Conservation (phyloP, 2,329 filamentous ascomycete genomes). For the Curvularia lunata region DNA sequence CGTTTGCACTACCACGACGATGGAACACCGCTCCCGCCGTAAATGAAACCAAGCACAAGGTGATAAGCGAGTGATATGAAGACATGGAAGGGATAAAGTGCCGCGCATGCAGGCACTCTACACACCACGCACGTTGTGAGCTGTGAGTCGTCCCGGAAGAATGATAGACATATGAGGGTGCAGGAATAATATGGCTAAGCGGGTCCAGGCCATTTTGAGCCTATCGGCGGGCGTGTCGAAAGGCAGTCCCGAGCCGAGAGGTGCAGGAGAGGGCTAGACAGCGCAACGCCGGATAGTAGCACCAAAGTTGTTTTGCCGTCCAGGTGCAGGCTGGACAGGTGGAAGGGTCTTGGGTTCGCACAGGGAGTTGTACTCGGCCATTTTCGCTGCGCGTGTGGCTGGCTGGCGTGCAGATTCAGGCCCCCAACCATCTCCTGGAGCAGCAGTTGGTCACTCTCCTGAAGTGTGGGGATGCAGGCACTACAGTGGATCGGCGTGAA, state of each 20-base stretch:
- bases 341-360: conserved; percentile 9
- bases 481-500: conserved; percentile 22
- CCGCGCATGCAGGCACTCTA: conserved; percentile 31
- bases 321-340: conserved; percentile 7
- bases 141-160: conserved; percentile 22
- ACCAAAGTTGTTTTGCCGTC: conserved; percentile 10
- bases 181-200: conserved; percentile 34
- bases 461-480: conserved; percentile 25
- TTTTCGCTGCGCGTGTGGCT: conserved; percentile 11
- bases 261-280: conserved; percentile 19
- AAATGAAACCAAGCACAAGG: conserved; percentile 25
- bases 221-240: conserved; percentile 21
- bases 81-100: conserved; percentile 28
- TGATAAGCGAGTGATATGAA: conserved; percentile 16
- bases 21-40: conserved; percentile 30
- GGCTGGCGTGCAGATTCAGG: conserved; percentile 22
- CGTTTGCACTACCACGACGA: conserved; percentile 25
- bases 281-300: conserved; percentile 20
- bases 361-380: conserved; percentile 8
- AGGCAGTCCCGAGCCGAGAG: conserved; percentile 18
- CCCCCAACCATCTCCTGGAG: conserved; percentile 1
- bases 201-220: conserved; percentile 23
- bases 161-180: conserved; percentile 20
- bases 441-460: not conserved
- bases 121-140: conserved; percentile 28